Percentiles rank a stretch among this genome's conserved stretches.
These are phyloP conservation scores for Emericellopsis cladophorae DNA, from an alignment of 2,329 filamentous ascomycete genomes.

Conservation along the genomic window DNA sequence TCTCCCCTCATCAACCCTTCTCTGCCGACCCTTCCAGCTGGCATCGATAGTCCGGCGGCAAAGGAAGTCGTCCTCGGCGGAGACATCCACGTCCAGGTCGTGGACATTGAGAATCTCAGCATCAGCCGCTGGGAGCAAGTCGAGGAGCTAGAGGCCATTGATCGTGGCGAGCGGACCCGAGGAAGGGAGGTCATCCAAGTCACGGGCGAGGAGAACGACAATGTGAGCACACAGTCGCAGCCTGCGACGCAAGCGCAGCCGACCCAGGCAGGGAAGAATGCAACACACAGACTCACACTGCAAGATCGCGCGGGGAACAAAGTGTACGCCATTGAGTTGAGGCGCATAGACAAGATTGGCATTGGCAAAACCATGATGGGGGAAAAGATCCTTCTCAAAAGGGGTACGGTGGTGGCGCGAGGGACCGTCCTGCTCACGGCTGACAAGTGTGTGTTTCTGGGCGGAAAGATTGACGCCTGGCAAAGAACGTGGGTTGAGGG, in stretches of 20 bases:
- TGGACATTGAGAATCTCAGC: slow-evolving; percentile 76
- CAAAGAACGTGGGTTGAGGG: slow-evolving; percentile 67
- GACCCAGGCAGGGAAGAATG: slow-evolving; percentile 21
- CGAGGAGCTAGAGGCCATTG: slow-evolving; percentile 63
- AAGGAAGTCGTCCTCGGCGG: slow-evolving; percentile 43
- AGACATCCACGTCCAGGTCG: slow-evolving; percentile 65
- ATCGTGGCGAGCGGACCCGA: slow-evolving; percentile 59
- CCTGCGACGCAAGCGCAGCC: slow-evolving; percentile 2
- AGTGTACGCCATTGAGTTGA: slow-evolving; percentile 62
- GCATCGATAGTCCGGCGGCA: slow-evolving; percentile 36
- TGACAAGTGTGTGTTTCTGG: slow-evolving; percentile 55
- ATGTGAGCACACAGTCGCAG: slow-evolving; percentile 11
- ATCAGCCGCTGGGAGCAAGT: slow-evolving; percentile 77
- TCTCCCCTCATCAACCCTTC: slow-evolving; percentile 30
- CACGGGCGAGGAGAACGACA: slow-evolving; percentile 25
- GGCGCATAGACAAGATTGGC: slow-evolving; percentile 50
- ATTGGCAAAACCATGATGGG: slow-evolving; percentile 60
- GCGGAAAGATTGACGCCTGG: slow-evolving; percentile 73
- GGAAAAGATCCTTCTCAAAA: slow-evolving; percentile 63
- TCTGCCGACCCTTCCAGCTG: slow-evolving; percentile 34
- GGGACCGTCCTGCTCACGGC: slow-evolving; percentile 72
- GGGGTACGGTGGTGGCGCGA: slow-evolving; percentile 53
- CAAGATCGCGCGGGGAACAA: slow-evolving; percentile 65
- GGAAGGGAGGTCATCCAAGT: slow-evolving; percentile 77
- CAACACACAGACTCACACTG: slow-evolving; percentile 68